These are phyloP conservation scores for Penicillium psychrosexuale DNA, from an alignment of 2,329 filamentous ascomycete species.

Conservation along the genomic window DNA sequence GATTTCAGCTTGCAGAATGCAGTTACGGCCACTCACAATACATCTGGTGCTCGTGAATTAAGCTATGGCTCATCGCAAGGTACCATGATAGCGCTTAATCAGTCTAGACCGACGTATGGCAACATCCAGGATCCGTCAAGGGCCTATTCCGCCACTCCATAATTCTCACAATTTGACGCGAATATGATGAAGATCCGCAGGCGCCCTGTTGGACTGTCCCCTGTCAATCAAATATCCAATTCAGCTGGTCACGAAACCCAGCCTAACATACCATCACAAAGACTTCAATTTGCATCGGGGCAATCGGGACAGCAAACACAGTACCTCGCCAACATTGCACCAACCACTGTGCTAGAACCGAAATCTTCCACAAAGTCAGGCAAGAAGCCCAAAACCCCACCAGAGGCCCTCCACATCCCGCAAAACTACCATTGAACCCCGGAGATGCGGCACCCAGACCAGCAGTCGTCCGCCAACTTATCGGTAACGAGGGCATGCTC, in stretches of 20 bases:
- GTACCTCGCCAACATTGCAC: neutral
- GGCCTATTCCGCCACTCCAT: neutral
- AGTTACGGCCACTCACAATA: neutral
- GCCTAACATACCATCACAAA: too few relatives aligned
- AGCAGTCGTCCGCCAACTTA: neutral
- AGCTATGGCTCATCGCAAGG: neutral
- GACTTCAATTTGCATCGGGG: neutral
- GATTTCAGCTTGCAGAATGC: neutral
- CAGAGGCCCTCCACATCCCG: neutral
- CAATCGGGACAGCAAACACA: neutral
- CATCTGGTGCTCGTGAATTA: neutral
- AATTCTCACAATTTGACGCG: neutral
- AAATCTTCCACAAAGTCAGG: neutral
- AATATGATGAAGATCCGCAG: neutral
- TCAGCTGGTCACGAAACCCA: too few relatives aligned
- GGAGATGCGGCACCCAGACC: neutral
- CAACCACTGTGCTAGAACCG: neutral
- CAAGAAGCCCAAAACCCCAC: neutral
- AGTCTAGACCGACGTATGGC: neutral
- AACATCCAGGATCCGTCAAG: too few relatives aligned
- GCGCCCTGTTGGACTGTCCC: neutral
- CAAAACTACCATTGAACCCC: neutral
- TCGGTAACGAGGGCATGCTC: neutral
- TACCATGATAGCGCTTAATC: neutral
- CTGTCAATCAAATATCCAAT: too few relatives aligned